These are phyloP conservation scores for Cadophora luteo-olivacea DNA, from an alignment of 2,329 filamentous ascomycete species.

Conservation along the genomic window DNA sequence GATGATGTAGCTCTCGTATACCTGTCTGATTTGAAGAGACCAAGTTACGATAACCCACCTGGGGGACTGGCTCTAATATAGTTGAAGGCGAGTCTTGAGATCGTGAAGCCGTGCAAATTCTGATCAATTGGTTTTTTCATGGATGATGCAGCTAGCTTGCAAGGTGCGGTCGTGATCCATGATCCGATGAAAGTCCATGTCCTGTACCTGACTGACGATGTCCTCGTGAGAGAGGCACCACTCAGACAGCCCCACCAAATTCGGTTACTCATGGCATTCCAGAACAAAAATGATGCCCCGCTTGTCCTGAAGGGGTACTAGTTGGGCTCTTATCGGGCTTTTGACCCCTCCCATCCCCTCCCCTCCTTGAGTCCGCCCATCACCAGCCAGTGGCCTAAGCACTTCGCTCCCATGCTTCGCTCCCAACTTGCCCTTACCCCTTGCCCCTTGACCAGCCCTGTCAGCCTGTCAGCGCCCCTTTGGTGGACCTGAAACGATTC, in stretches of 20 bases:
- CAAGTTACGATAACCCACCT: not conserved
- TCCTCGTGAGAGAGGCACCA: conserved; percentile 1
- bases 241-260: conserved; percentile 1
- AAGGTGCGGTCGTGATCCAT: not conserved
- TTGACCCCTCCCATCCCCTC: not conserved
- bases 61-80: conserved; percentile 10
- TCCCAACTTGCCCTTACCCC: not conserved
- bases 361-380: no score
- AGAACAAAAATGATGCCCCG: conserved; percentile 1
- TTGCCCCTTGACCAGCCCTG: not conserved
- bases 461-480: not conserved
- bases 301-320: conserved; percentile 1
- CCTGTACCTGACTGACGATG: conserved; percentile 11
- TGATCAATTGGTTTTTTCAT: conserved; percentile 1
- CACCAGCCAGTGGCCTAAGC: no score
- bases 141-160: conserved; percentile 3
- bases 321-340: conserved; percentile 6
- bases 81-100: not conserved
- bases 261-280: conserved; percentile 14
- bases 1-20: not conserved
- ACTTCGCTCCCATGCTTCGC: not conserved
- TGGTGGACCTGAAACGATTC: conserved; percentile 16
- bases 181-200: not conserved
- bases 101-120: conserved; percentile 1
- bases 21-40: not conserved